Conservation (phyloP, 1,284 basidiomycete species). For the Gymnopus androsaceus region DNA sequence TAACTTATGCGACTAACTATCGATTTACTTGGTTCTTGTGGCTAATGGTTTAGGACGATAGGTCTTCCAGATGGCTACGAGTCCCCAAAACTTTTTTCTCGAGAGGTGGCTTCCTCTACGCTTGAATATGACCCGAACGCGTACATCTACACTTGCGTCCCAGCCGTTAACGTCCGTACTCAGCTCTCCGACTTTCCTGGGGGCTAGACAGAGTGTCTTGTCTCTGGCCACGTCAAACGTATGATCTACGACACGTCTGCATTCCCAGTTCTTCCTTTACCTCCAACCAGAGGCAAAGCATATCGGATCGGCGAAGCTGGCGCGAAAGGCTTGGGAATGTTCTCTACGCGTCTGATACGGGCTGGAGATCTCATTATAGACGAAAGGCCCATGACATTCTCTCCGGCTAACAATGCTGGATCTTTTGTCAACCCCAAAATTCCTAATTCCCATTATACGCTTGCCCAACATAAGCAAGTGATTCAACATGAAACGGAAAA, state of each 20-base stretch:
- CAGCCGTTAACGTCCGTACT: not conserved
- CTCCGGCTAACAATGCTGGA: not conserved
- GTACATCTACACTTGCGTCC: not conserved
- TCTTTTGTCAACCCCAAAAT: not conserved
- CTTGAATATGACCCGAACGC: not conserved
- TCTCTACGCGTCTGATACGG: conserved; percentile 6
- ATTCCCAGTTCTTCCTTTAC: conserved; percentile 3
- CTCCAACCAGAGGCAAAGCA: not conserved
- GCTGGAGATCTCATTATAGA: conserved; percentile 15
- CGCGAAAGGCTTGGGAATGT: conserved; percentile 15
- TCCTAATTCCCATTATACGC: not conserved
- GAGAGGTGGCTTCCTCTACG: not conserved
- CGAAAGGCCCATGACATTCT: conserved; percentile 16
- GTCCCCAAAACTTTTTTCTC: not conserved
- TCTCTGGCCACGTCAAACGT: conserved; percentile 9
- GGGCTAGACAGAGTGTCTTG: conserved; percentile 13
- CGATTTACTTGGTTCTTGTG: not conserved
- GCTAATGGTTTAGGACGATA: too few relatives aligned
- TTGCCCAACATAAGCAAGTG: conserved; percentile 10
- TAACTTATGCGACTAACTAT: not conserved
- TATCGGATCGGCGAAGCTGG: not conserved
- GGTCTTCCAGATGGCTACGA: not conserved
- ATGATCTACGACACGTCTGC: conserved; percentile 1
- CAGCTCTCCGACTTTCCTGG: not conserved
- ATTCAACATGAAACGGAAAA: conserved; percentile 3